Percentiles rank a stretch among this genome's conserved stretches.
These are phyloP conservation scores for Cryptococcus wingfieldii DNA, from an alignment of 1,284 basidiomycete genomes.

Conservation along the genomic window DNA sequence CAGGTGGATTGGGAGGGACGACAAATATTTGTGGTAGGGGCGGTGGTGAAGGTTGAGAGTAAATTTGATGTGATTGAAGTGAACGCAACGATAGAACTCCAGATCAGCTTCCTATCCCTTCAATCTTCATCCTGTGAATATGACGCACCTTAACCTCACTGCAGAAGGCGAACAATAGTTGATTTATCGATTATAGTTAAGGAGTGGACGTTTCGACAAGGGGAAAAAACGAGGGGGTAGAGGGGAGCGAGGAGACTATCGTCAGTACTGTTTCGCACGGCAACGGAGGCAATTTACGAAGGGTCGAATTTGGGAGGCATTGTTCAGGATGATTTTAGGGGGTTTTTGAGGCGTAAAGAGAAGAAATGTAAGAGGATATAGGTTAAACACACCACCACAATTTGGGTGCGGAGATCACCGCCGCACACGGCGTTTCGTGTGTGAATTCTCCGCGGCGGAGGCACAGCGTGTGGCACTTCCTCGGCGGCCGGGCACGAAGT, in stretches of 20 bases:
- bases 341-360: too few species aligned
- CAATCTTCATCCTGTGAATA: background rate
- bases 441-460: too few species aligned
- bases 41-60: background rate
- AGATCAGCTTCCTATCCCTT: background rate
- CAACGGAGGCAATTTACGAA: slow-evolving; percentile 2
- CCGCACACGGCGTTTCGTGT: too few species aligned
- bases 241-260: too few species aligned
- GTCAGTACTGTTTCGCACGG: background rate
- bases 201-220: background rate
- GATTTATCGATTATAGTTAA: background rate
- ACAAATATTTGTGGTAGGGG: background rate
- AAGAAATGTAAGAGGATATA: too few species aligned
- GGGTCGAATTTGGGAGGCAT: slow-evolving; percentile 52
- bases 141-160: slow-evolving; percentile 46
- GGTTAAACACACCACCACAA: too few species aligned
- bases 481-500: too few species aligned
- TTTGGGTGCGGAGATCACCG: too few species aligned
- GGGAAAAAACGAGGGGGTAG: too few species aligned
- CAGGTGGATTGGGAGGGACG: background rate
- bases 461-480: too few species aligned
- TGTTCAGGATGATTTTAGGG: background rate
- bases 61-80: background rate
- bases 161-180: background rate
- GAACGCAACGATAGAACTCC: background rate